Base-by-base conservation (phyloP, 805 yeast genomes). In the Metschnikowia baotianmanensis region DNA sequence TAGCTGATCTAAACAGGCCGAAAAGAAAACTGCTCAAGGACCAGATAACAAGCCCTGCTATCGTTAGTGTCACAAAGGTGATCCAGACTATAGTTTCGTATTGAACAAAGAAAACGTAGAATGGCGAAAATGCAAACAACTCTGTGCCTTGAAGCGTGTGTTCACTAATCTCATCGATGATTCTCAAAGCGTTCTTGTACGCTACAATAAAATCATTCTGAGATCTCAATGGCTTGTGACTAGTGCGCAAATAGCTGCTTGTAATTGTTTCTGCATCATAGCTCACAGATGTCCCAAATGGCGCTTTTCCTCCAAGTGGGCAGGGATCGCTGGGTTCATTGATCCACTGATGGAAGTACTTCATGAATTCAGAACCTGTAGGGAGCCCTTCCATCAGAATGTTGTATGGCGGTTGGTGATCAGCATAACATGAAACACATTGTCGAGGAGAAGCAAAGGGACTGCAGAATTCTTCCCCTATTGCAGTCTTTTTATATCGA, bases 261-360 rank as follows among this genome's bases (percentile, higher is more conserved):
- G 56, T 48, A 5, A 88, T 72, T 2, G 51, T 46, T 1, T 59
- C 60, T 0, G 61, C 50, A 1, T 65, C 63, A 22, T 63, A 63
- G 42, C 71, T 69, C 20, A 71, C 63, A 1, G 72, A 63, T 5
- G 70, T 62, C 1, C 85, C 72, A 57, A 91, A 91, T 0, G 97
- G 96, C 0, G 97, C 97, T 55, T 86, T 85, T 2, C 99, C 99
- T 3, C 96, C 98, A 20, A 91, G 66, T 1, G 98, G 96, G 61
- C 99, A 91, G 2, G 91, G 87, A 53, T 86, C 93, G 42, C 95
- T 85, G 2, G 80, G 80, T 19, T 87, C 86, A 28, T 78, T 71
- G 19, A 91, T 86, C 99, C 99, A 91, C 30, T 83, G 77, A 17
- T 76, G 61, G 57, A 89, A 83, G 52, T 72, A 87, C 32, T 67